phyloP scores from a whole-genome alignment of 176 grass and related monocot species.

The Raddia distichophylla region DNA sequence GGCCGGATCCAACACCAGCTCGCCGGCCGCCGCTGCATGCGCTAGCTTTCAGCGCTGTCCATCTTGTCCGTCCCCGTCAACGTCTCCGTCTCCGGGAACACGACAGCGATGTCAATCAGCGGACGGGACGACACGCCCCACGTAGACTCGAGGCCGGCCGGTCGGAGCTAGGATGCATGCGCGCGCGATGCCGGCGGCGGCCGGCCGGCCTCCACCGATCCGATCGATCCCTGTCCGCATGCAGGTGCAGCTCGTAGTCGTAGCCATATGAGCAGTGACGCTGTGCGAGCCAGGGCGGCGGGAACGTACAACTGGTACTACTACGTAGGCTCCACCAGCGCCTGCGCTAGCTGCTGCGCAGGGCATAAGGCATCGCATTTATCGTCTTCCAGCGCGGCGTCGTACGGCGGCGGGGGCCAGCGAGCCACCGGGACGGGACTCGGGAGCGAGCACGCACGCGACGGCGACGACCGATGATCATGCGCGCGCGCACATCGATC shows the following conservation, averaged over 20 bases:
- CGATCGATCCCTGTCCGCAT: not conserved
- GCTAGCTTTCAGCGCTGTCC: slow-evolving; percentile 17
- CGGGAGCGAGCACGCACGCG: too few relatives aligned
- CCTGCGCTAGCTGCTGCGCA: not conserved
- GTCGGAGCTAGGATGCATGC: not conserved
- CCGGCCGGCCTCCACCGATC: not conserved
- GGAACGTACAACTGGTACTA: too few relatives aligned
- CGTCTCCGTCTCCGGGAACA: not conserved
- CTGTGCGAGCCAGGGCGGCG: too few relatives aligned
- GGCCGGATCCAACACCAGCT: not conserved
- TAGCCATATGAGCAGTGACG: not conserved
- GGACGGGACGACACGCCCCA: not conserved
- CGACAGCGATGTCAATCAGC: not conserved
- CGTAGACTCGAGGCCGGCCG: not conserved
- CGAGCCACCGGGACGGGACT: too few relatives aligned
- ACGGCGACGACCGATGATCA: too few relatives aligned
- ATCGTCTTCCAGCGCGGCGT: slow-evolving; percentile 6
- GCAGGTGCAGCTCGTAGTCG: not conserved
- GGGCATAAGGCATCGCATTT: not conserved
- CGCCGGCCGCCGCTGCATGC: not conserved
- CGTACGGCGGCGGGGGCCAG: slow-evolving; percentile 3
- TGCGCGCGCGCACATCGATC: too few relatives aligned
- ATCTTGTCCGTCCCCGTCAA: not conserved
- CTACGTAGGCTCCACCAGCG: not conserved
- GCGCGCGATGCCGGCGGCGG: not conserved